These are phyloP conservation scores for Catharanthus roseus DNA, from an alignment of 257 asterid genomes.

Conservation along the genomic window DNA sequence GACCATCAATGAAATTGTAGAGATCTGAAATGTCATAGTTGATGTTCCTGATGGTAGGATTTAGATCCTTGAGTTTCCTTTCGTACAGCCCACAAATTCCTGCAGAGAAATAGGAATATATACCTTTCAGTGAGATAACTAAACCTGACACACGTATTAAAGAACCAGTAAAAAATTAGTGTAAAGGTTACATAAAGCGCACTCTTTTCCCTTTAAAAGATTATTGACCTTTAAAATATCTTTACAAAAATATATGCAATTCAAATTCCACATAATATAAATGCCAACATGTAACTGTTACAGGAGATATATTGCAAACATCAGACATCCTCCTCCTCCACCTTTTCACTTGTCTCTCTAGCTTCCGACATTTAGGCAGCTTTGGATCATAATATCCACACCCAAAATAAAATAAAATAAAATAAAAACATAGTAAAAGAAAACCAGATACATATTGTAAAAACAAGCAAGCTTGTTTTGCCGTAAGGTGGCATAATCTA, in stretches of 20 bases:
- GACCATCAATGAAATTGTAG: conserved; percentile 84
- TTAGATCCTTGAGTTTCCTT: conserved; percentile 71
- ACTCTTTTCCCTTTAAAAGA: too few species aligned
- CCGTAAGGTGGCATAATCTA: neutral
- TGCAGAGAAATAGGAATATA: conserved; percentile 25
- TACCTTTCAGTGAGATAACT: neutral
- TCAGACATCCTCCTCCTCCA: neutral
- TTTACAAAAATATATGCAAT: neutral
- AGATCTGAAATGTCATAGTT: conserved; percentile 84
- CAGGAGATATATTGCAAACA: neutral
- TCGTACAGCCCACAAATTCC: conserved; percentile 90
- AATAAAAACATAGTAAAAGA: neutral
- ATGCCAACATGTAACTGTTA: neutral
- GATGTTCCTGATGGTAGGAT: conserved; percentile 74
- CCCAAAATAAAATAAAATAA: too few species aligned
- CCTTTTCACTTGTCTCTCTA: neutral
- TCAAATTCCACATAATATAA: neutral
- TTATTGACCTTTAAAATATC: neutral
- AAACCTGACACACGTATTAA: neutral
- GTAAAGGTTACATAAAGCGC: neutral
- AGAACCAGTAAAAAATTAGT: neutral
- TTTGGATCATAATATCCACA: neutral
- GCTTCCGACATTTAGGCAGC: neutral
- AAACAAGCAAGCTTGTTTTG: neutral
- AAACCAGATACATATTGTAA: neutral